Evolutionary conservation across 306 rosid genomes (phyloP).

Genomic region (Vicia sativa): DNA sequence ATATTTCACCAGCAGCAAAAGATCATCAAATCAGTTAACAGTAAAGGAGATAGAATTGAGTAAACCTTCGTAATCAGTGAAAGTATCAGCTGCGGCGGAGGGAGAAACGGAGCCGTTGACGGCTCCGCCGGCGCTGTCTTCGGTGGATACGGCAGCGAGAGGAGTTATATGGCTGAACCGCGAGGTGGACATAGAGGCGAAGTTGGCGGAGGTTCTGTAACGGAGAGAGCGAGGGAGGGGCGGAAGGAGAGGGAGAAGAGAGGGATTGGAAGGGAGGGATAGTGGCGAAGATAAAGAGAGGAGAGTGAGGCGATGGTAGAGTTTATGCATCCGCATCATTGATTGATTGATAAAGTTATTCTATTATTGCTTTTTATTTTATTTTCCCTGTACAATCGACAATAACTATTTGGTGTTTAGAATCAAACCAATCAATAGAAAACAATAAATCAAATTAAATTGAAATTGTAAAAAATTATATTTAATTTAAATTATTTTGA

Average conservation of each 20-base stretch:
- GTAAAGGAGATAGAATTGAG: not conserved
- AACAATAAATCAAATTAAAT: too few species aligned
- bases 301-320: constrained; percentile 62
- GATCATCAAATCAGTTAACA: not conserved
- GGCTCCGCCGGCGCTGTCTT: constrained; percentile 49
- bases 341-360: constrained; percentile 23
- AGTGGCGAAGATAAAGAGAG: constrained; percentile 42
- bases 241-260: constrained; percentile 47
- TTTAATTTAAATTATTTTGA: too few species aligned
- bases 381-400: constrained; percentile 29
- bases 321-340: constrained; percentile 63
- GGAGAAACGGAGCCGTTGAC: constrained; percentile 54
- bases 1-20: not conserved
- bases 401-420: too few species aligned
- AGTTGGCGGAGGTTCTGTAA: constrained; percentile 33
- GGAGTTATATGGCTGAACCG: constrained; percentile 58
- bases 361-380: constrained; percentile 33
- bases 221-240: constrained; percentile 38
- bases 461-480: too few species aligned
- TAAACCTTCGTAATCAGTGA: constrained; percentile 67
- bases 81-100: constrained; percentile 42
- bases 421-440: too few species aligned
- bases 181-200: constrained; percentile 54
- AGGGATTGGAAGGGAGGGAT: constrained; percentile 38
- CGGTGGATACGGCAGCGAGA: constrained; percentile 48